These are phyloP conservation scores for Fallopia convolvulus DNA, from an alignment of 148 eudicot species.

Conservation along the genomic window DNA sequence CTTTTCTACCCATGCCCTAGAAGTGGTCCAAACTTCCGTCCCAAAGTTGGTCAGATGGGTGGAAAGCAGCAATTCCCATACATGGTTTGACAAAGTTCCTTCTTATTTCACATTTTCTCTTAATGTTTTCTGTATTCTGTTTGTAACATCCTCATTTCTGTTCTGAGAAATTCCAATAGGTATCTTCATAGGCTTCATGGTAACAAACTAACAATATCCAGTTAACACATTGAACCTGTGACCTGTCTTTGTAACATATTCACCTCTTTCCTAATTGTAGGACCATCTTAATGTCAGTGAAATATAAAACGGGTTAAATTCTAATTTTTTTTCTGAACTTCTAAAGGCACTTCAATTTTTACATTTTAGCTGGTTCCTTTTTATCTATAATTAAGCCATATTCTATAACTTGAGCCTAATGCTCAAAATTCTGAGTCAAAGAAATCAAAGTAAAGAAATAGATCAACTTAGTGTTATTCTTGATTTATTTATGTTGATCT, in stretches of 20 bases:
- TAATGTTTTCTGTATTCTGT: not conserved
- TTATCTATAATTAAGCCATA: not conserved
- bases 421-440: not conserved
- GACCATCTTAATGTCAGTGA: not conserved
- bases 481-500: not conserved
- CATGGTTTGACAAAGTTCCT: slow-evolving; percentile 50
- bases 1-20: slow-evolving; percentile 91
- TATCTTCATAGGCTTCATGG: not conserved
- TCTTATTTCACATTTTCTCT: not conserved
- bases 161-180: not conserved
- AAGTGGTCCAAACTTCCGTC: slow-evolving; percentile 88
- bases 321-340: not conserved
- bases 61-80: slow-evolving; percentile 92
- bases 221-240: not conserved
- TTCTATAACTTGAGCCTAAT: not conserved
- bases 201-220: not conserved
- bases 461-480: not conserved
- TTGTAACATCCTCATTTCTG: not conserved
- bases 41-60: slow-evolving; percentile 76
- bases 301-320: not conserved
- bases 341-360: not conserved
- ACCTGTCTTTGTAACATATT: not conserved
- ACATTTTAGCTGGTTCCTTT: not conserved
- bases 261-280: not conserved
- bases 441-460: not conserved